These are phyloP conservation scores for Escallonia rubra DNA, from an alignment of 129 eudicot genomes.

Conservation along the genomic window DNA sequence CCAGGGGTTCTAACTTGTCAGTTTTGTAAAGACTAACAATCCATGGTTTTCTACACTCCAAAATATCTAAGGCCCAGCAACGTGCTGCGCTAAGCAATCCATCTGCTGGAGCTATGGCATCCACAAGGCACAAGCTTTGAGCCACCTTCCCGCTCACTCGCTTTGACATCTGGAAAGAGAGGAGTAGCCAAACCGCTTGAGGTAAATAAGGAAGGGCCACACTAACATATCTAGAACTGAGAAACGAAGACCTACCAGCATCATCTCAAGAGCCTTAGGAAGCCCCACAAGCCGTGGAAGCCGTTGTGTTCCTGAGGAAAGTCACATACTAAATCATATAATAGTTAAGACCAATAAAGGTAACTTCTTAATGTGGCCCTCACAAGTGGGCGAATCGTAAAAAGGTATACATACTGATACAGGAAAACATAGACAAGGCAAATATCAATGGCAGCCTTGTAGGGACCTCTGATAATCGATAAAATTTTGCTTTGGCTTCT, in stretches of 20 bases:
- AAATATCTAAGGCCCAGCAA: constrained; percentile 55
- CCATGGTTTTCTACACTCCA: constrained; percentile 47
- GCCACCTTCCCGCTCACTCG: constrained; percentile 52
- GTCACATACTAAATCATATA: constrained; percentile 8
- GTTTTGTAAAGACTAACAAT: constrained; percentile 39
- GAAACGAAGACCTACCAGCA: constrained; percentile 34
- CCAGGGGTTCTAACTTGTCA: constrained; percentile 47
- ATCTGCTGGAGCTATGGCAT: constrained; percentile 47
- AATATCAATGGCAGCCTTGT: not conserved
- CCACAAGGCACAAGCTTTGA: constrained; percentile 42
- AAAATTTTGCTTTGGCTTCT: too few species aligned
- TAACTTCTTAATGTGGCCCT: not conserved
- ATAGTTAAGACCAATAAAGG: not conserved
- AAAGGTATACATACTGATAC: not conserved
- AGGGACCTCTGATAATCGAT: too few species aligned
- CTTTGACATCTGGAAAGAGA: constrained; percentile 38
- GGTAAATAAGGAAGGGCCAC: not conserved
- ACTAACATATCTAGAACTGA: not conserved
- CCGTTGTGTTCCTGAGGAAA: constrained; percentile 53
- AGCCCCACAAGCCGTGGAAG: constrained; percentile 76
- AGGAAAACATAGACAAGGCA: not conserved
- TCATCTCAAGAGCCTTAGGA: constrained; percentile 64
- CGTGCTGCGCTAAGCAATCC: constrained; percentile 36
- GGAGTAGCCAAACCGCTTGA: not conserved
- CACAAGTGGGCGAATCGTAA: not conserved